These are phyloP conservation scores for Diospyros lotus DNA, from an alignment of 148 eudicot genomes.

Conservation along the genomic window DNA sequence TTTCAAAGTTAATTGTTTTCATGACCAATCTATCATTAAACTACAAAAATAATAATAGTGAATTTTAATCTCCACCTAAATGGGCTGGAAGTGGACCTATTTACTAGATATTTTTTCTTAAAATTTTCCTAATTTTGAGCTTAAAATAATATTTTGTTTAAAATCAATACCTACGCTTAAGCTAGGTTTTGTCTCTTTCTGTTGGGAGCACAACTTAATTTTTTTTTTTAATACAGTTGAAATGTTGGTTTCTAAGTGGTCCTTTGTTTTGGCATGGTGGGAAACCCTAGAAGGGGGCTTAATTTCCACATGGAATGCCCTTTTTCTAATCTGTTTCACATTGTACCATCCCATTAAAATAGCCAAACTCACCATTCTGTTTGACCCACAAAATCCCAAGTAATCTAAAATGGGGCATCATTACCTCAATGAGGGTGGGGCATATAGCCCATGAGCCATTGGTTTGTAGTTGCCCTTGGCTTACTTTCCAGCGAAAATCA, in stretches of 20 bases:
- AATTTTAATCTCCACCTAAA: too few relatives aligned
- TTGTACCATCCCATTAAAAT: not conserved
- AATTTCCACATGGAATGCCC: not conserved
- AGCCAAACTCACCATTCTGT: not conserved
- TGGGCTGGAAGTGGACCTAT: too few relatives aligned
- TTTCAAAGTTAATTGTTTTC: too few relatives aligned
- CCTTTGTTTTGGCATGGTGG: not conserved
- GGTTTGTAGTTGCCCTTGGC: not conserved
- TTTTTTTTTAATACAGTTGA: too few relatives aligned
- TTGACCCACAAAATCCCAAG: not conserved
- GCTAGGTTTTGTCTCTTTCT: too few relatives aligned
- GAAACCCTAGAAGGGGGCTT: not conserved
- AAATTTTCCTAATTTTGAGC: too few relatives aligned
- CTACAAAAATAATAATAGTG: too few relatives aligned
- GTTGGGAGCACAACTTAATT: too few relatives aligned
- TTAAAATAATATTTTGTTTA: too few relatives aligned
- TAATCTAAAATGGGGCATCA: not conserved
- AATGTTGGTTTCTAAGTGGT: not conserved
- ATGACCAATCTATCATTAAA: too few relatives aligned
- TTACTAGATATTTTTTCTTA: too few relatives aligned
- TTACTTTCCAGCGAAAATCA: constrained; percentile 13
- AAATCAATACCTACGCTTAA: too few relatives aligned
- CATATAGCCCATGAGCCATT: not conserved
- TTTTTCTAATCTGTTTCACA: not conserved
- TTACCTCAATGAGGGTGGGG: constrained; percentile 5